phyloP scores from a whole-genome alignment of 2,329 filamentous ascomycete species.

The Xylariaceae sp. region DNA sequence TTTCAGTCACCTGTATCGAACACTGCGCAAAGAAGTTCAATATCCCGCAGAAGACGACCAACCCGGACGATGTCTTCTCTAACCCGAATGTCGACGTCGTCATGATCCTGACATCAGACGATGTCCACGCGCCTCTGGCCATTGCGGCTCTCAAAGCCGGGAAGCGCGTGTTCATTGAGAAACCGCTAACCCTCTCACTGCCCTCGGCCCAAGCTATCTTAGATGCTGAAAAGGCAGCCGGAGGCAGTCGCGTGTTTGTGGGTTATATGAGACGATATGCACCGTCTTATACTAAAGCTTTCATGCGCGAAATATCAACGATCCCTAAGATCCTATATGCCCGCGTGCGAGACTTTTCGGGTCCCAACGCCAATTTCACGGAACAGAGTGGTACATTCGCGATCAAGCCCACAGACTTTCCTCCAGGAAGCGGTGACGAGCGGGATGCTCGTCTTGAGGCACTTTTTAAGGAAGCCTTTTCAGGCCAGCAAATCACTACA shows the following conservation, averaged over 20 bases:
- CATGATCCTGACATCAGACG: slow-evolving; percentile 46
- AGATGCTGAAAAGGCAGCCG: slow-evolving; percentile 38
- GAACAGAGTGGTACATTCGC: slow-evolving; percentile 46
- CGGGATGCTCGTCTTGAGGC: slow-evolving; percentile 23
- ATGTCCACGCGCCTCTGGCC: slow-evolving; percentile 45
- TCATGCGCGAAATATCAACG: slow-evolving; percentile 44
- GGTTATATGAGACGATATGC: slow-evolving; percentile 57
- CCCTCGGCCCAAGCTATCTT: slow-evolving; percentile 41
- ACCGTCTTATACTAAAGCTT: slow-evolving; percentile 41
- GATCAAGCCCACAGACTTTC: slow-evolving; percentile 34
- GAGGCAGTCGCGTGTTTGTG: slow-evolving; percentile 45
- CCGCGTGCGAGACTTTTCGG: slow-evolving; percentile 46
- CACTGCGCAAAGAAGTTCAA: background rate
- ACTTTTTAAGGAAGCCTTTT: slow-evolving; percentile 32
- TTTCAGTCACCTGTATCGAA: background rate
- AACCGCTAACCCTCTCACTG: slow-evolving; percentile 47
- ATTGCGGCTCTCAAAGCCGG: slow-evolving; percentile 44
- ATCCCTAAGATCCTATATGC: slow-evolving; percentile 50
- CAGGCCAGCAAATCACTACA: slow-evolving; percentile 26
- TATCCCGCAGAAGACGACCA: slow-evolving; percentile 23
- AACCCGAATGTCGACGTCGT: slow-evolving; percentile 43
- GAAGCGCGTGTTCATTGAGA: slow-evolving; percentile 55
- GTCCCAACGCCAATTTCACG: slow-evolving; percentile 49
- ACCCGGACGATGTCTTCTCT: slow-evolving; percentile 35
- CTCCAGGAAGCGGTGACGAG: slow-evolving; percentile 9